phyloP scores from a whole-genome alignment of 108 stramenopile genomes.

The Fragilariopsis cylindrus region DNA sequence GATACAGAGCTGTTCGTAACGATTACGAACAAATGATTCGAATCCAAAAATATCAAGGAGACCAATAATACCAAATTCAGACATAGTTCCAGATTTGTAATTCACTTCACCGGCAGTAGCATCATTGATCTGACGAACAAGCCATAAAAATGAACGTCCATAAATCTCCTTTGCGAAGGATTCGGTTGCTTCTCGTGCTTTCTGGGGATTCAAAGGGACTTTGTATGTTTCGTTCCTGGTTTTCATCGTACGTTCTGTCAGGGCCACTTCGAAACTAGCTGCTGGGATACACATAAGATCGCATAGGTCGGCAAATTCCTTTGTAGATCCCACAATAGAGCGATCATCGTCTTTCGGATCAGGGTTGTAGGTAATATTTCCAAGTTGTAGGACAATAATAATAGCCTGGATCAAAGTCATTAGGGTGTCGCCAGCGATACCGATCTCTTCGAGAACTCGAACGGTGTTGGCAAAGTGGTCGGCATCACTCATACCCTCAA shows the following conservation, averaged over 20 bases:
- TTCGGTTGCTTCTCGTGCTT: slow-evolving; percentile 83
- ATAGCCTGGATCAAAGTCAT: slow-evolving; percentile 75
- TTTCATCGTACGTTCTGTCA: slow-evolving; percentile 83
- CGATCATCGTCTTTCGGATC: slow-evolving; percentile 64
- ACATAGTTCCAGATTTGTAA: slow-evolving; percentile 43
- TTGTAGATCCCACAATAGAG: slow-evolving; percentile 46
- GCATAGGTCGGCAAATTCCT: slow-evolving; percentile 68
- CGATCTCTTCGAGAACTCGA: slow-evolving; percentile 61
- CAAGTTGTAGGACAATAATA: slow-evolving; percentile 80
- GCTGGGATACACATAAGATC: slow-evolving; percentile 70
- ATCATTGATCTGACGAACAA: slow-evolving; percentile 83
- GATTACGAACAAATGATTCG: slow-evolving; percentile 89
- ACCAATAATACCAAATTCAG: slow-evolving; percentile 82
- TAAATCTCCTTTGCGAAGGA: slow-evolving; percentile 95
- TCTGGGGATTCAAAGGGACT: slow-evolving; percentile 67
- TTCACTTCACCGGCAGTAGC: slow-evolving; percentile 61
- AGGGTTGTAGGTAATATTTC: slow-evolving; percentile 80
- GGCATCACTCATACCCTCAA: slow-evolving; percentile 79
- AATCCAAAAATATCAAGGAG: slow-evolving; percentile 99
- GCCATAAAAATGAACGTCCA: slow-evolving; percentile 73
- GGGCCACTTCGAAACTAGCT: slow-evolving; percentile 51
- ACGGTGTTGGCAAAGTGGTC: slow-evolving; percentile 76
- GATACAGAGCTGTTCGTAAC: slow-evolving; percentile 92
- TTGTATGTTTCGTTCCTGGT: slow-evolving; percentile 80
- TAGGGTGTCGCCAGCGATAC: slow-evolving; percentile 63